Evolutionary conservation across 2,329 filamentous ascomycete species (phyloP).

Genomic region (Escovopsis weberi): DNA sequence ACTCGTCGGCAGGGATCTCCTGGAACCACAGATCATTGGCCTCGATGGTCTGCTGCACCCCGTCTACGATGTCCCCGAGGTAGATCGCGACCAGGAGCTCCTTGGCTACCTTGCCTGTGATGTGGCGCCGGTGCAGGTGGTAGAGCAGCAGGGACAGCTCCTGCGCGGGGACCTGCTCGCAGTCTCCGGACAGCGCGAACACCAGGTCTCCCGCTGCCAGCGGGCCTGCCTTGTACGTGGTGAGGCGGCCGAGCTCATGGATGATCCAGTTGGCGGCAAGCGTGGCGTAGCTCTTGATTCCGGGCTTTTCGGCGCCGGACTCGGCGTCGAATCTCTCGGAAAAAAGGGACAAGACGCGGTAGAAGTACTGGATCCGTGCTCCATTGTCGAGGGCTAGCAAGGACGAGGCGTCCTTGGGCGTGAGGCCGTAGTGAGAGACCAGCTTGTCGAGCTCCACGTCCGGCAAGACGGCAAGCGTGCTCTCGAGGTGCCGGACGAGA

Average conservation of each 20-base stretch:
- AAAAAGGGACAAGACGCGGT: slow-evolving; percentile 43
- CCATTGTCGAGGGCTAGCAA: slow-evolving; percentile 66
- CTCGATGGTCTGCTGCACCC: slow-evolving; percentile 31
- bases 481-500: slow-evolving; percentile 48
- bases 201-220: slow-evolving; percentile 18
- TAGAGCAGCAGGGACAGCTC: slow-evolving; percentile 37
- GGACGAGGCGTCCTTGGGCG: slow-evolving; percentile 68
- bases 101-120: slow-evolving; percentile 43
- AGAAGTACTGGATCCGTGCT: slow-evolving; percentile 68
- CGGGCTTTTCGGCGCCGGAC: slow-evolving; percentile 1
- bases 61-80: slow-evolving; percentile 28
- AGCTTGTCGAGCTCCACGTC: slow-evolving; percentile 55
- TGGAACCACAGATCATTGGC: slow-evolving; percentile 38
- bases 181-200: slow-evolving; percentile 33
- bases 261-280: slow-evolving; percentile 53
- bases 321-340: slow-evolving; percentile 16
- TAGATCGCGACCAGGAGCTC: slow-evolving; percentile 40
- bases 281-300: slow-evolving; percentile 25
- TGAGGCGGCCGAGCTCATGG: slow-evolving; percentile 59
- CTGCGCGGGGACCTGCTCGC: slow-evolving; percentile 27
- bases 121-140: slow-evolving; percentile 31
- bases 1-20: slow-evolving; percentile 33
- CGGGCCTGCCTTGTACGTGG: slow-evolving; percentile 30
- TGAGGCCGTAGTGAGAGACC: slow-evolving; percentile 49
- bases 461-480: slow-evolving; percentile 54